Base-by-base conservation (phyloP, 2,329 filamentous ascomycete species). In the Aspergillus tamarii region DNA sequence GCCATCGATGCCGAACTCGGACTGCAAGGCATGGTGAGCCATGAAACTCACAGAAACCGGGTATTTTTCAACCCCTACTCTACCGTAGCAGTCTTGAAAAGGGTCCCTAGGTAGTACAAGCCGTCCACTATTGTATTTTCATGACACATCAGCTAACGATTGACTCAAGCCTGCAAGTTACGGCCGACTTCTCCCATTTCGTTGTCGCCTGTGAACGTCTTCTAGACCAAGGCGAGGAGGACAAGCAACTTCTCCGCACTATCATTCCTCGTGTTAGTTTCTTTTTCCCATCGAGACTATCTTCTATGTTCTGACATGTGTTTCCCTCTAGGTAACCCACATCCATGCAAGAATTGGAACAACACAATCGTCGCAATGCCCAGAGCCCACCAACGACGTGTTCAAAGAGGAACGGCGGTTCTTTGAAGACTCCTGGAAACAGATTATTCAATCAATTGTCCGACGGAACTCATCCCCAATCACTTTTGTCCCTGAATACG, bases 311-410 rank as follows among this genome's bases (percentile, higher is more conserved):
- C 48, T 57, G 12, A 54, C 23, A 41, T 39, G 6, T 19, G 1
- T 1, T 4, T 11, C 5, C 7, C 14, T 28, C 1, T 26, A 78
- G 76, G 75, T 77, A 14, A 64, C 70, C 32, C 76, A 78, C 50
- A 76, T 78, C 26, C 76, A 78, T 57, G 67, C 76, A 1, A 69
- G 77, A 30, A 77, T 76, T 21, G 74, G 77, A 19, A 78, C 76
- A 11, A 77, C 76, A 2, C 76, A 78, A 34, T 72, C 76, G 0
- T 78, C 77, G 0, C 77, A 79, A 53, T 78, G 76, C 30, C 74
- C 76, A 1, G 75, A 79, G 4, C 77, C 77, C 2, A 68, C 71
- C 1, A 70, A 77, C 36, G 69, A 71, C 0, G 61, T 67, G 23
- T 78, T 76, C 34, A 62, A 65, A 5, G 57, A 69, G 1, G 76